Conservation (phyloP, 176 grass and related monocot species). For the Eragrostis curvula region DNA sequence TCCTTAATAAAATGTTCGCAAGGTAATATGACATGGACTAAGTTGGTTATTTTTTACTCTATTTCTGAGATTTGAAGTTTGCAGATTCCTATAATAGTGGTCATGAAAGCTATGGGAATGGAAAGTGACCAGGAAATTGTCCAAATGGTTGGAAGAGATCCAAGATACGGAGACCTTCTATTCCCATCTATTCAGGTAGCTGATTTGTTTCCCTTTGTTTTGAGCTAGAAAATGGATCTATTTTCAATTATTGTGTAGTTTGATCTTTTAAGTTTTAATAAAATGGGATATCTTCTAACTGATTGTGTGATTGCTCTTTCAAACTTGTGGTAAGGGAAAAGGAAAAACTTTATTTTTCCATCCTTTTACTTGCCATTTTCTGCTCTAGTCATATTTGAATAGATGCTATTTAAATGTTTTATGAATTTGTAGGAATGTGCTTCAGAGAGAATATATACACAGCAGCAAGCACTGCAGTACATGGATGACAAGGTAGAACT, state of each 20-base stretch:
- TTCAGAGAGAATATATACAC: slow-evolving; percentile 92
- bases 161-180: slow-evolving; percentile 75
- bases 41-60: slow-evolving; percentile 27
- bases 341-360: neutral
- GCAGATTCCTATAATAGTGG: slow-evolving; percentile 95
- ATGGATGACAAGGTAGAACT: slow-evolving; percentile 80
- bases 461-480: slow-evolving; percentile 77
- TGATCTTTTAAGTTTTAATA: neutral
- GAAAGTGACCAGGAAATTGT: slow-evolving; percentile 96
- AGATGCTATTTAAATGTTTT: slow-evolving; percentile 6
- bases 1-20: neutral
- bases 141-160: slow-evolving; percentile 96
- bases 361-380: neutral
- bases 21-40: slow-evolving; percentile 4
- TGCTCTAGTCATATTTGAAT: neutral
- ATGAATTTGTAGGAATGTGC: slow-evolving; percentile 80
- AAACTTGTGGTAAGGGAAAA: slow-evolving; percentile 27
- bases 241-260: neutral
- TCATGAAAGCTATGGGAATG: slow-evolving; percentile 99
- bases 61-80: slow-evolving; percentile 32
- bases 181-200: slow-evolving; percentile 88
- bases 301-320: too few relatives aligned
- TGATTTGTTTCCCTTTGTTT: slow-evolving; percentile 27
- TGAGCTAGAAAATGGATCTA: neutral
- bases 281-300: too few relatives aligned